Evolutionary conservation across 1,284 basidiomycete species (phyloP).

Genomic region (Cryptococcus deneoformans): DNA sequence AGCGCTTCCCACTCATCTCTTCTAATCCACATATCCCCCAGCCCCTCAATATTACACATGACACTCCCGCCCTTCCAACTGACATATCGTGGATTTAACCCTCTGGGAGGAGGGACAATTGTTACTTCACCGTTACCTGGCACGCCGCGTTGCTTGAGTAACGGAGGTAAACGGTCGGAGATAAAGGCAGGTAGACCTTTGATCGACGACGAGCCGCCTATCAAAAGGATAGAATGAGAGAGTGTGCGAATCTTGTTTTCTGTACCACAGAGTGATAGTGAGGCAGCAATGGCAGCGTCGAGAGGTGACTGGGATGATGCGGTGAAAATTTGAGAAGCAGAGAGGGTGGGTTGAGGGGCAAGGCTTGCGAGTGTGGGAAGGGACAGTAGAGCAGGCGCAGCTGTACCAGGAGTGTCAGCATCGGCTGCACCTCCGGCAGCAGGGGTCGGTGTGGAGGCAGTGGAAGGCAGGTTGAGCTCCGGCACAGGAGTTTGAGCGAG

Average conservation of each 20-base stretch:
- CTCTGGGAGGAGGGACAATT: slow-evolving; percentile 78
- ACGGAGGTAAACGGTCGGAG: slow-evolving; percentile 47
- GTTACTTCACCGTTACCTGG: slow-evolving; percentile 77
- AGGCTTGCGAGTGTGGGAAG: slow-evolving; percentile 1
- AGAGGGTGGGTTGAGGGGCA: slow-evolving; percentile 1
- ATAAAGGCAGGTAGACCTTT: slow-evolving; percentile 44
- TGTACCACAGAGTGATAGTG: slow-evolving; percentile 74
- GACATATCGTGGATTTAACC: slow-evolving; percentile 83
- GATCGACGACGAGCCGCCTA: slow-evolving; percentile 69
- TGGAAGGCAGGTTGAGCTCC: neutral
- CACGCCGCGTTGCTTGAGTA: slow-evolving; percentile 78
- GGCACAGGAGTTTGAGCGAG: neutral
- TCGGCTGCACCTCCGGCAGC: neutral
- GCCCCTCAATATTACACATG: slow-evolving; percentile 84
- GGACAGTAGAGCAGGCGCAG: neutral
- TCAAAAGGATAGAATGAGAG: slow-evolving; percentile 80
- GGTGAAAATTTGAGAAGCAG: slow-evolving; percentile 42
- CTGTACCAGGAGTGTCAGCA: neutral
- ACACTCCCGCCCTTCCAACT: slow-evolving; percentile 97
- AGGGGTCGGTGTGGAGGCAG: neutral
- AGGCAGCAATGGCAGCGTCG: slow-evolving; percentile 92
- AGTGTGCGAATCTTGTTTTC: slow-evolving; percentile 91
- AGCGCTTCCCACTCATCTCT: slow-evolving; percentile 73
- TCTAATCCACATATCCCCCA: slow-evolving; percentile 85
- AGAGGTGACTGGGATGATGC: slow-evolving; percentile 90